Evolutionary conservation across 2,329 filamentous ascomycete genomes (phyloP), one percentile per base, ranked within the genome.

Genomic region (Arthroderma uncinatum): DNA sequence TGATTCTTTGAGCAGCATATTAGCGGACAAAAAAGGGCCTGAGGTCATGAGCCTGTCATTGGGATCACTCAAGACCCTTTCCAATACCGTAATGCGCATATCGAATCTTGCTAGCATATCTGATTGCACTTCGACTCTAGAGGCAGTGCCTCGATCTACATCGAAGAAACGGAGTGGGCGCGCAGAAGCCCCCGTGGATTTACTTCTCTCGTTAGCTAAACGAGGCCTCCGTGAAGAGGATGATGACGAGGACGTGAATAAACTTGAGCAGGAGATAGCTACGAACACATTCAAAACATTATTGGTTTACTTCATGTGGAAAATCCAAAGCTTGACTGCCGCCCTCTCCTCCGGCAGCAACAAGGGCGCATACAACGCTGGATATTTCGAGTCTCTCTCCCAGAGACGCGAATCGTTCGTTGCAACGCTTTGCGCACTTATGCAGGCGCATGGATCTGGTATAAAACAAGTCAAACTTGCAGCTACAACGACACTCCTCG

Each of bases 251-350:
- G 85, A 86, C 12, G 78, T 85, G 25, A 86, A 90, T 61, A 83
- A 83, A 44, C 76, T 88, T 10, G 92, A 97, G 70, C 87, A 93
- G 63, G 84, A 88, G 62, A 77, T 93, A 44, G 84, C 89, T 5
- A 78, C 82, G 1, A 86, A 85, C 64, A 85, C 89, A 30, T 86
- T 94, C 65, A 86, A 87, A 62, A 79, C 84, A 1, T 79, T 86
- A 54, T 79, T 90, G 50, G 89, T 94, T 72, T 97, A 96, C 73
- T 95, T 96, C 68, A 89, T 95, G 83, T 98, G 93, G 93, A 92
- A 93, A 68, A 80, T 86, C 21, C 81, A 82, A 55, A 76, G 78
- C 55, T 66, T 89, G 59, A 76, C 78, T 60, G 75, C 78, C 56
- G 71, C 79, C 14, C 70, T 88, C 36, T 73, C 77, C 14, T 65